These are phyloP conservation scores for Talaromyces piceae DNA, from an alignment of 2,329 filamentous ascomycete species.

Conservation along the genomic window DNA sequence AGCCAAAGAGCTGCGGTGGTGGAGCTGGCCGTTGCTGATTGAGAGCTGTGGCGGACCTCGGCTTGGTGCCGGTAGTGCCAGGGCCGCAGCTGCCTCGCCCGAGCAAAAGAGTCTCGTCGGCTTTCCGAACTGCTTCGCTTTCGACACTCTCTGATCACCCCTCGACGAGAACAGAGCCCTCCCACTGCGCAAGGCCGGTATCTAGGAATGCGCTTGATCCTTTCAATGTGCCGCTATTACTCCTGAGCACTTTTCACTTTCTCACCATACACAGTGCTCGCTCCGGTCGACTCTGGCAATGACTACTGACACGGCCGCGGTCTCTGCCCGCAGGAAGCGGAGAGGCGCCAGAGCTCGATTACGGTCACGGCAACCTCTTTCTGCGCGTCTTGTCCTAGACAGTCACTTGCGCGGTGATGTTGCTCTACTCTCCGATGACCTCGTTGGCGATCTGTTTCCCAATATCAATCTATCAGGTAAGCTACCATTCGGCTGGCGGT, in stretches of 20 bases:
- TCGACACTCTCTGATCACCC: neutral
- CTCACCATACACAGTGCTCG: neutral
- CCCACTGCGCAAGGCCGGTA: neutral
- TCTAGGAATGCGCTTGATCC: neutral
- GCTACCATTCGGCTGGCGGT: conserved; percentile 7
- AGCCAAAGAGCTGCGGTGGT: neutral
- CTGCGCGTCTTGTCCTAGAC: conserved; percentile 75
- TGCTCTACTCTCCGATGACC: conserved; percentile 77
- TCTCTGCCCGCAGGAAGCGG: conserved; percentile 37
- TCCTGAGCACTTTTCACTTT: neutral
- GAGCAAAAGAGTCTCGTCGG: neutral
- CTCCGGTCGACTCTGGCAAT: neutral
- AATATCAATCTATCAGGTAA: conserved; percentile 47
- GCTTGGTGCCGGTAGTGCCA: neutral
- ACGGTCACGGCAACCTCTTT: conserved; percentile 62
- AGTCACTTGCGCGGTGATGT: conserved; percentile 78
- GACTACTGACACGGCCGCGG: conserved; percentile 3
- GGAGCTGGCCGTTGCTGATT: neutral
- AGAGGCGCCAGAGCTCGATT: conserved; percentile 38
- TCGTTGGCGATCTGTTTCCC: conserved; percentile 72
- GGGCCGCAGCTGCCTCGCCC: neutral
- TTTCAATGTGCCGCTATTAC: neutral
- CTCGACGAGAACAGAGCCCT: neutral
- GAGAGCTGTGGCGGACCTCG: neutral
- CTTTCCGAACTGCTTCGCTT: neutral